Percentiles rank a stretch among this genome's conserved stretches.
phyloP scores from a whole-genome alignment of 2,329 filamentous ascomycete genomes.

The Phaeosphaeria sp. region DNA sequence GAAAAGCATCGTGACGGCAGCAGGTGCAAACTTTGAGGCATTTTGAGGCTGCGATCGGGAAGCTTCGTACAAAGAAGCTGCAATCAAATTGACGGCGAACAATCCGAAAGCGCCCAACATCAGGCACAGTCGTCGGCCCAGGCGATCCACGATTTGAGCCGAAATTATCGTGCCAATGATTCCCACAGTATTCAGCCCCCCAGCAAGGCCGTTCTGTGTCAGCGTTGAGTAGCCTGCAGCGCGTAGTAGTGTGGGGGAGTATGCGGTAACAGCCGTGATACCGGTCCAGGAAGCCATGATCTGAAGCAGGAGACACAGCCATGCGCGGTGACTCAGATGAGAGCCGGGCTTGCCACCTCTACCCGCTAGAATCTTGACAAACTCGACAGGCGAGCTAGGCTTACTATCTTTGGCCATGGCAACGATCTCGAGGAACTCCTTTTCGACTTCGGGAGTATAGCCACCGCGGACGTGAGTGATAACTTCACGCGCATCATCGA shows the following conservation, averaged over 20 bases:
- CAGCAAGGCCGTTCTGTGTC: conserved; percentile 57
- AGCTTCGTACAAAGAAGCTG: conserved; percentile 21
- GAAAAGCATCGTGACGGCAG: conserved; percentile 4
- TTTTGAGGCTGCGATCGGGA: conserved; percentile 7
- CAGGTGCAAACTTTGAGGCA: conserved; percentile 2
- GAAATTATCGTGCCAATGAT: conserved; percentile 7
- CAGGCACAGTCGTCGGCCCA: conserved; percentile 5
- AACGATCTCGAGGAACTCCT: conserved; percentile 5
- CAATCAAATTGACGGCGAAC: conserved; percentile 37
- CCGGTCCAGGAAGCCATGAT: conserved; percentile 8
- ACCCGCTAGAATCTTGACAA: conserved; percentile 1
- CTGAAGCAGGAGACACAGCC: not conserved
- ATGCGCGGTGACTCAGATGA: conserved; percentile 1
- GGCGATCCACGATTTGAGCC: conserved; percentile 5
- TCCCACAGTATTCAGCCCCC: conserved; percentile 53
- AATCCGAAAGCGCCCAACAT: conserved; percentile 5
- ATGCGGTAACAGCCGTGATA: conserved; percentile 6
- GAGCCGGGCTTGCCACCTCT: conserved; percentile 1
- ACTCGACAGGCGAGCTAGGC: conserved; percentile 2
- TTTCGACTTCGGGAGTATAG: conserved; percentile 2
- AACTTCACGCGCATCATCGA: conserved; percentile 46
- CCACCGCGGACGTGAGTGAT: conserved; percentile 6
- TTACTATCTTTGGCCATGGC: conserved; percentile 2
- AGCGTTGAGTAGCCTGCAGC: conserved; percentile 46
- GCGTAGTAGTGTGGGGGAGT: conserved; percentile 1